Base-by-base conservation (phyloP, 2,329 filamentous ascomycete genomes). In the Fusarium sp. region DNA sequence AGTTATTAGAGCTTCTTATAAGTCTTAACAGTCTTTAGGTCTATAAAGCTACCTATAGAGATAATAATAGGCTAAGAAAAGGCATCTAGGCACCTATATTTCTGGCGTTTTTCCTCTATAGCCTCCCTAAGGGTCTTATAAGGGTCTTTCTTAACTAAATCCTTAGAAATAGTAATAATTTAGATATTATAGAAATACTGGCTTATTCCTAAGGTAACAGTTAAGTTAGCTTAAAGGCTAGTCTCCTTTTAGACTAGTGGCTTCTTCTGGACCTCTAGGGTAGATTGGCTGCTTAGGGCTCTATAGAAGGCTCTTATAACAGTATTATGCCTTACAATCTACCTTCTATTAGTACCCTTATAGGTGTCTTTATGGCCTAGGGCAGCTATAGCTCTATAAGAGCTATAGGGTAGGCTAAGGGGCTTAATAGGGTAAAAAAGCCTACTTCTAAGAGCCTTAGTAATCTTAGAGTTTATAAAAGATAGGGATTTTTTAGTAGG, bases 61-160 rank as follows among this genome's bases (percentile, higher is more conserved):
- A 40, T 10, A 22, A 40, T 40, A 40, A 40, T 8, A 22, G 38
- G 38, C 13, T 40, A 26, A 22, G 22, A 40, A 22, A 40, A 40
- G 38, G n/a, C 38, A 40, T n/a, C 38, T 40, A 40, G 38, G 38
- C 38, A 40, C 38, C 19, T 40, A 40, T 40, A 40, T 40, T 40
- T 40, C 38, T n/a, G 6, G 13, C 12, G 6, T 40, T 52, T 52
- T 5, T 52, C 32, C 7, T 52, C 12, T 26, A 7, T 6, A 25
- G 38, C 47, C 12, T 42, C 24, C 12, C 7, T n/a, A 6, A 46
- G 8, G 7, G 32, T 46, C 3, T 9, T 28, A 28, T 46, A 46
- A 11, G n/a, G 32, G 22, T 46, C 22, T 19, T 28, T 12, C n/a
- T 15, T 46, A 26, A 24, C 24, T 10, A 4, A 46, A 19, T 26